Base-by-base conservation (phyloP, 2,329 filamentous ascomycete species). In the Neofusicoccum laricinum region DNA sequence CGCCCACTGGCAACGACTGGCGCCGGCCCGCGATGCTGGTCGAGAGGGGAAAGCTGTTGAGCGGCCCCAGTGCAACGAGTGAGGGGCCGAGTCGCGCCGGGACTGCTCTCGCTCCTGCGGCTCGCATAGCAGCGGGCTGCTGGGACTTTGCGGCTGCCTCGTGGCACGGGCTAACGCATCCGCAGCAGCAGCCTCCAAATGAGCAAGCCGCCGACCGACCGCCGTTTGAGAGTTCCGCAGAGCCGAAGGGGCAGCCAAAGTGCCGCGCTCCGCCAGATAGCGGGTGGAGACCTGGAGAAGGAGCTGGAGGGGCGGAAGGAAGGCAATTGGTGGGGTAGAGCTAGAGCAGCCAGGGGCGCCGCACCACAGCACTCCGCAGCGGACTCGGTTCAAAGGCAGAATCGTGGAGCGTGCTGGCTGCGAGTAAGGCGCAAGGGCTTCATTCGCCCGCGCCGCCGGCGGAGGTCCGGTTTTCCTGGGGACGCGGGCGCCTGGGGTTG, bases 281-380 rank as follows among this genome's bases (percentile, higher is more conserved):
- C 4, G 25, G 19, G 38, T 57, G 53, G 53, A 45, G 17, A 46
- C 40, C 40, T 59, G 40, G 55, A 59, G 55, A 46, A 59, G 40
- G 51, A 19, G 30, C 14, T 51, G 49, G 49, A 50, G 50, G 53
- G 51, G 25, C 34, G 17, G 53, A 19, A 19, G 14, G 40, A 40
- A n/a, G 40, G 17, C 43, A 34, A 46, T 45, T 59, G 55, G 55
- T 59, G 55, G 55, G 55, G 55, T 59, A 59, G 55, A 41, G 55
- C 55, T 36, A 46, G 41, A 12, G 46, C 21, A 55, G 36, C 34
- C 15, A 41, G 17, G 51, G 25, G 36, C 34, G 21, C 53, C 30
- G 55, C 55, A 25, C 55, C 55, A 40, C 55, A 40, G 38, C 15
- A 7, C 8, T 7, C 38, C 21, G 21, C 51, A 57, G 40, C 21